Evolutionary conservation across 805 yeast species (phyloP), one percentile per base, ranked within the genome.

Genomic region (Candida sithepensis): DNA sequence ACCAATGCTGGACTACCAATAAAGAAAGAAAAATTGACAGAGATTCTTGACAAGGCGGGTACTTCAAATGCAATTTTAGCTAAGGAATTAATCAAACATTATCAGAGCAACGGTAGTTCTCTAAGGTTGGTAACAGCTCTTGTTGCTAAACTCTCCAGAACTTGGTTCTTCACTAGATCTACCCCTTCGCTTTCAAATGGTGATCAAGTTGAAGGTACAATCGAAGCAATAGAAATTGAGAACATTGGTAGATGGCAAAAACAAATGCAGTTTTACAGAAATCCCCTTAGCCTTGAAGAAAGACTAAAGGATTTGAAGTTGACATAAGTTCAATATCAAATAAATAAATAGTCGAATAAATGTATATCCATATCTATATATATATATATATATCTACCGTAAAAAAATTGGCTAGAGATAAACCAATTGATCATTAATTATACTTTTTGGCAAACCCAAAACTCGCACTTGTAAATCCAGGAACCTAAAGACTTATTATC

Each of bases 401-500:
- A 10, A 7, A 14, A 30, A 30, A 30, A 30, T 30, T 9, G 14
- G 14, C 13, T 30, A 7, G 14, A 30, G 5, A 30, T 12, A 30
- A 30, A 30, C 14, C 14, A 30, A 30, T 12, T 14, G 8, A 30
- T 8, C 18, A 3, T 41, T n/a, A 16, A 3, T 41, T n/a, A 16
- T 20, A 41, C 49, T 55, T 70, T 75, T 36, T 54, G 61, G 47
- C 84, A 83, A 2, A 84, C 79, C 90, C 90, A 85, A 56, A 68
- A 85, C 49, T 82, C 86, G 57, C 90, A 83, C 21, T 76, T 67
- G 57, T 84, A 85, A 4, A 61, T 62, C 71, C 75, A 84, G 1
- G 73, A 69, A 0, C 85, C 85, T 56, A 83, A 64, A 1, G 80
- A 63, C 44, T 64, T 58, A 0, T 59, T 55, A 55, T 82, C 86